Evolutionary conservation across 495 filamentous ascomycete species (phyloP).

Genomic region (Penicillium bovifimosum): DNA sequence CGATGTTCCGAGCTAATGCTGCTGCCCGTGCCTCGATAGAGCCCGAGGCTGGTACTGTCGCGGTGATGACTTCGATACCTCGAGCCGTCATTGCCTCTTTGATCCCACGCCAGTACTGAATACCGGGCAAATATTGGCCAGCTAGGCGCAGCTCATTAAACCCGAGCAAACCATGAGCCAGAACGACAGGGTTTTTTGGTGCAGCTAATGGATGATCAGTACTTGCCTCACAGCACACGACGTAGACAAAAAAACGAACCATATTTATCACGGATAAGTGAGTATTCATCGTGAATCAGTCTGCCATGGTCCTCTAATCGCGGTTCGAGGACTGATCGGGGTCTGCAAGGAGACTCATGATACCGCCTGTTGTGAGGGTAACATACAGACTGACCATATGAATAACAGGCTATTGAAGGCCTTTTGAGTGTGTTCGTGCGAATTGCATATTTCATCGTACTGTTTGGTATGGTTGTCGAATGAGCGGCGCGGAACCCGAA

Average conservation of each 20-base stretch:
- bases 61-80: constrained; percentile 72
- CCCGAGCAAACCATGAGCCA: constrained; percentile 87
- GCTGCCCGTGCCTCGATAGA: constrained; percentile 73
- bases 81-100: constrained; percentile 67
- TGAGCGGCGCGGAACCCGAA: constrained; percentile 3
- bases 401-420: neutral
- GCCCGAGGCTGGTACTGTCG: constrained; percentile 70
- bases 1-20: constrained; percentile 60
- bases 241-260: constrained; percentile 34
- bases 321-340: constrained; percentile 42
- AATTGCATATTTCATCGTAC: constrained; percentile 22
- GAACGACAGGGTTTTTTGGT: constrained; percentile 68
- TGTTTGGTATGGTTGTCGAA: constrained; percentile 7
- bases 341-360: constrained; percentile 6
- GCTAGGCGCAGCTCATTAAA: constrained; percentile 79
- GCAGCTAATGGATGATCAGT: constrained; percentile 36
- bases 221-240: neutral
- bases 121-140: constrained; percentile 63
- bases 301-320: constrained; percentile 58
- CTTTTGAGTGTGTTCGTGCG: neutral
- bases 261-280: constrained; percentile 63
- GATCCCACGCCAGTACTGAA: constrained; percentile 93
- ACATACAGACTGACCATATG: neutral
- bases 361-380: constrained; percentile 1
- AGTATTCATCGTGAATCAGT: constrained; percentile 74